A percentile compares a stretch with the other conserved stretches of the same genome.
Evolutionary conservation across 768 basidiomycete genomes (phyloP).

Genomic region (Lactifluus rugatus): DNA sequence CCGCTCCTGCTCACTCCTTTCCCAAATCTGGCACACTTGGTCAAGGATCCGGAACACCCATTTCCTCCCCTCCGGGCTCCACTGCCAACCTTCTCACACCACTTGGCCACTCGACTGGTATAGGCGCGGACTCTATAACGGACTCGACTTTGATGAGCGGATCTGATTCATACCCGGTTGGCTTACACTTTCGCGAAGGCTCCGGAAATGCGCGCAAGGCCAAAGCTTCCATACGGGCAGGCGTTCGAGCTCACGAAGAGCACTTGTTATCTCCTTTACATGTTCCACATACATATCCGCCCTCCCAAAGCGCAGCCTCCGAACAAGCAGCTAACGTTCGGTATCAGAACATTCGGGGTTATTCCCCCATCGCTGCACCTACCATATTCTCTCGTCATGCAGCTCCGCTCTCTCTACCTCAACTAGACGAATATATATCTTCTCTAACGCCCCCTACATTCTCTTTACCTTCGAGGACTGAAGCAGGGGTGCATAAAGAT

Average conservation of each 20-base stretch:
- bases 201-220: conserved; percentile 18
- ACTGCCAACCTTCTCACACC: background rate
- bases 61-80: background rate
- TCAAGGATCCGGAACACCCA: background rate
- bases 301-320: background rate
- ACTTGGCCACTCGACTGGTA: background rate
- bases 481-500: background rate
- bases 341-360: background rate
- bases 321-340: background rate
- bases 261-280: conserved; percentile 1
- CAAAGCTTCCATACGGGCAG: conserved; percentile 1
- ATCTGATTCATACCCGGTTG: background rate
- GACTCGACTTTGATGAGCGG: background rate
- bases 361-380: conserved; percentile 12
- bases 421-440: conserved; percentile 18
- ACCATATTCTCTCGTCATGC: conserved; percentile 13
- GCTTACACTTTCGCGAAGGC: conserved; percentile 19
- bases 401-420: conserved; percentile 14
- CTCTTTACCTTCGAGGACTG: background rate
- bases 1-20: background rate
- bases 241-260: background rate
- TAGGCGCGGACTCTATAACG: background rate
- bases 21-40: background rate
- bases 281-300: conserved; percentile 4
- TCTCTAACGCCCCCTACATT: conserved; percentile 9